Evolutionary conservation across 1,284 basidiomycete genomes (phyloP), one percentile per base, ranked within the genome.

Genomic region (Chondrostereum purpureum): DNA sequence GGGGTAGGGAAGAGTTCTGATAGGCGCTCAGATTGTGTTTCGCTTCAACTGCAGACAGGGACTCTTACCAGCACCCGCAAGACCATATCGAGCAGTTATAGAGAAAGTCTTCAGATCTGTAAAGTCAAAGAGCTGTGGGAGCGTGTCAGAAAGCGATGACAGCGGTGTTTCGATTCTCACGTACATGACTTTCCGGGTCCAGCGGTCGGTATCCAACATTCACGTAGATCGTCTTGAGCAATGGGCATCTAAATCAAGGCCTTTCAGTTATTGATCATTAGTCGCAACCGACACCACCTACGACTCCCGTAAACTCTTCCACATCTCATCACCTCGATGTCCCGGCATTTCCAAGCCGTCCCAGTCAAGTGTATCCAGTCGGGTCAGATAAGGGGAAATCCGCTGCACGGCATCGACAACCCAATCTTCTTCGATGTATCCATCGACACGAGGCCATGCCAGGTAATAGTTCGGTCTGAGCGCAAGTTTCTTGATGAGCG

Each of bases 381-480:
- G 42, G 14, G 36, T 56, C 37, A 70, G 52, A 24, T 51, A 46
- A 16, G 48, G 52, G 5, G 67, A 64, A 11, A 71, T 55, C 2
- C 45, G 36, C 17, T 54, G 53, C 12, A 72, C 63, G 52, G 51
- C 59, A 2, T 49, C 36, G 6, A 60, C 64, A 0, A 73, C 67
- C 67, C 67, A 66, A 0, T 43, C 53, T 47, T 72, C 70, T 38
- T 61, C 59, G 14, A 72, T 50, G 4, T 53, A 51, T 34, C 62
- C 58, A 40, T 73, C 68, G 14, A 61, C 59, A 44, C 58, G 61
- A 1, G 71, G 71, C 71, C 70, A 72, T 4, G 70, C 59, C 19
- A 72, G 64, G 51, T 72, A 72, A 53, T 72, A 72, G 50, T 73
- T 72, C 1, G 71, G 71, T 10, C 69, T 61, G 13, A 73, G 59